phyloP scores from a whole-genome alignment of 768 basidiomycete species.

The Hygrophoropsis aurantiaca region DNA sequence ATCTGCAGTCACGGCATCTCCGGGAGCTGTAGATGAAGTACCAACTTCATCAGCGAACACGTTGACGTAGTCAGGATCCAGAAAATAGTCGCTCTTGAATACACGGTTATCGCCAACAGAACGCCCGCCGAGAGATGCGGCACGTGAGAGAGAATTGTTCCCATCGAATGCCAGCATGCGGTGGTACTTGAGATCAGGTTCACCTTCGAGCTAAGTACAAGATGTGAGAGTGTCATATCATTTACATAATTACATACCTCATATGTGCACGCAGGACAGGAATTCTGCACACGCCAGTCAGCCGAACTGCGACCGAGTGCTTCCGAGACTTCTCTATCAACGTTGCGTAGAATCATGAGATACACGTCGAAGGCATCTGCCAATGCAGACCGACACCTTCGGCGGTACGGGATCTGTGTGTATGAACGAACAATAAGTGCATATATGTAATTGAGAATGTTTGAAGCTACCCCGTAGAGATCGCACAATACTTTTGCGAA shows the following conservation, averaged over 20 bases:
- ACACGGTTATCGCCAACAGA: neutral
- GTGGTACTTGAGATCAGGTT: constrained; percentile 22
- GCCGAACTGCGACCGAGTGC: constrained; percentile 25
- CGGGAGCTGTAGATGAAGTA: neutral
- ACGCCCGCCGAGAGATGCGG: too few relatives aligned
- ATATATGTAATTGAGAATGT: neutral
- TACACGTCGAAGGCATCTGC: constrained; percentile 36
- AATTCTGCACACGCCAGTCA: constrained; percentile 35
- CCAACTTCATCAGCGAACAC: constrained; percentile 1
- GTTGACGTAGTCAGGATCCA: neutral
- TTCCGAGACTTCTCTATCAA: constrained; percentile 19
- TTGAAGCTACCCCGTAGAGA: constrained; percentile 18
- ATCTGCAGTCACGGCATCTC: constrained; percentile 11
- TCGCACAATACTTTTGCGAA: constrained; percentile 27
- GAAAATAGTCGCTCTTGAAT: neutral
- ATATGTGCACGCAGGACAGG: constrained; percentile 38
- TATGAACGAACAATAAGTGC: too few relatives aligned
- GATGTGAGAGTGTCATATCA: constrained; percentile 13
- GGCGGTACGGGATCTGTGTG: constrained; percentile 27
- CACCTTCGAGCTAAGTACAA: too few relatives aligned
- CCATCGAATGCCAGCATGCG: constrained; percentile 30
- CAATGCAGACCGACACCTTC: constrained; percentile 20
- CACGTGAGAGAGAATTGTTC: constrained; percentile 33
- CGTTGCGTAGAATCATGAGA: constrained; percentile 20
- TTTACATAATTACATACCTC: constrained; percentile 18